A percentile compares a stretch with the other conserved stretches of the same genome.
Conservation (phyloP, 116 monocot species). For the Papilionanthe hybrid region DNA sequence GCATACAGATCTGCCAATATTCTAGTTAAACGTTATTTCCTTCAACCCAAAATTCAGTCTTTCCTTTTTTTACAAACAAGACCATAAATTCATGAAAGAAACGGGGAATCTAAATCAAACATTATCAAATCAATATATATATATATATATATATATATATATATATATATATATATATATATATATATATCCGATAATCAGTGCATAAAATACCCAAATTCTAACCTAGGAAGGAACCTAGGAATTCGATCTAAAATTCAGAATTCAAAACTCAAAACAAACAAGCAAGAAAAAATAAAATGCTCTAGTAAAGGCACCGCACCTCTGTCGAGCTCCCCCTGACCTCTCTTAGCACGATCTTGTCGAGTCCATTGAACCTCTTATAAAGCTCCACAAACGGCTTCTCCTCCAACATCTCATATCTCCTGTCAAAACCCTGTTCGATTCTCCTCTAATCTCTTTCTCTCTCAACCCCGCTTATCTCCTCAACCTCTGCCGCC, state of each 20-base stretch:
- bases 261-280: not conserved
- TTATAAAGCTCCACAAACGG: constrained; percentile 23
- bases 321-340: constrained; percentile 36
- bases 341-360: constrained; percentile 30
- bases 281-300: not conserved
- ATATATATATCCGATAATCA: too few relatives aligned
- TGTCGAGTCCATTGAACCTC: constrained; percentile 41
- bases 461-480: not conserved
- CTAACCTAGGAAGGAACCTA: not conserved
- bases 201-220: not conserved
- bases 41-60: too few relatives aligned
- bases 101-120: not conserved
- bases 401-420: constrained; percentile 13
- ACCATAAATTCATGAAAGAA: too few relatives aligned
- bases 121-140: too few relatives aligned
- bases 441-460: not conserved
- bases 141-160: too few relatives aligned
- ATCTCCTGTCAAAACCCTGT: not conserved
- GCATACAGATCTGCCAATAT: too few relatives aligned
- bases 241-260: not conserved
- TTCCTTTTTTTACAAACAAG: not conserved
- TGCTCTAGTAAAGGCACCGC: not conserved
- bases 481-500: not conserved
- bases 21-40: too few relatives aligned
- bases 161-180: too few relatives aligned